phyloP scores from a whole-genome alignment of 352 stramenopile species.

The Pythium phragmiticola region DNA sequence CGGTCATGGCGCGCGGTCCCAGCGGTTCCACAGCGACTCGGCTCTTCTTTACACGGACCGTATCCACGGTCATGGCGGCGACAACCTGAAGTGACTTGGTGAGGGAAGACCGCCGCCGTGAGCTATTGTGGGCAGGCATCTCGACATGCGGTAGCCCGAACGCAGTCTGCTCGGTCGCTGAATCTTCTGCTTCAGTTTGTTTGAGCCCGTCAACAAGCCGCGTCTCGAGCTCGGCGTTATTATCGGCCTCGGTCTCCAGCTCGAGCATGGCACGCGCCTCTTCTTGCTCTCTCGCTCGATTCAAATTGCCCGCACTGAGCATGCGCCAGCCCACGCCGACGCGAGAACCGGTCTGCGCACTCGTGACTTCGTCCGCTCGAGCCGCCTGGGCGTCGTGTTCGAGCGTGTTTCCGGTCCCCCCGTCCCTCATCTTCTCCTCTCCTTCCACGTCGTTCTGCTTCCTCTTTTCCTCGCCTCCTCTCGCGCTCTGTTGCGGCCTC shows the following conservation, averaged over 20 bases:
- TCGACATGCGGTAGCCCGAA: conserved; percentile 18
- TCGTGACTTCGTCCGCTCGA: neutral
- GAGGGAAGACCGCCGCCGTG: conserved; percentile 2
- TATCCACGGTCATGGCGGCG: neutral
- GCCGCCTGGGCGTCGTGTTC: too few species aligned
- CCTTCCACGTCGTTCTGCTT: too few species aligned
- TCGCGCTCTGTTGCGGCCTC: too few species aligned
- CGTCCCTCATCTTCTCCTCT: too few species aligned
- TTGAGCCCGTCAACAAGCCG: conserved; percentile 15
- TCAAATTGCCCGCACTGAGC: conserved; percentile 8
- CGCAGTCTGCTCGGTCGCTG: conserved; percentile 5
- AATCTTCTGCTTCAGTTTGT: conserved; percentile 16
- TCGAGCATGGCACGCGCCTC: conserved; percentile 12
- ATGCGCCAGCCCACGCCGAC: neutral
- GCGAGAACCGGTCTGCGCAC: neutral
- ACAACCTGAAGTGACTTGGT: conserved; percentile 4
- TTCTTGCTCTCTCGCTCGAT: conserved; percentile 3
- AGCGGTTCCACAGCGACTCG: neutral
- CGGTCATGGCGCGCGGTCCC: neutral
- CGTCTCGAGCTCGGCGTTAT: neutral
- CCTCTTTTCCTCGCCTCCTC: too few species aligned
- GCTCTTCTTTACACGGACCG: neutral
- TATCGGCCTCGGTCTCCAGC: conserved; percentile 6
- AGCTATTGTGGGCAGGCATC: neutral
- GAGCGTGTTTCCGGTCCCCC: too few species aligned